phyloP scores from a whole-genome alignment of 2,329 filamentous ascomycete species.

The Diaporthe aspalathi region DNA sequence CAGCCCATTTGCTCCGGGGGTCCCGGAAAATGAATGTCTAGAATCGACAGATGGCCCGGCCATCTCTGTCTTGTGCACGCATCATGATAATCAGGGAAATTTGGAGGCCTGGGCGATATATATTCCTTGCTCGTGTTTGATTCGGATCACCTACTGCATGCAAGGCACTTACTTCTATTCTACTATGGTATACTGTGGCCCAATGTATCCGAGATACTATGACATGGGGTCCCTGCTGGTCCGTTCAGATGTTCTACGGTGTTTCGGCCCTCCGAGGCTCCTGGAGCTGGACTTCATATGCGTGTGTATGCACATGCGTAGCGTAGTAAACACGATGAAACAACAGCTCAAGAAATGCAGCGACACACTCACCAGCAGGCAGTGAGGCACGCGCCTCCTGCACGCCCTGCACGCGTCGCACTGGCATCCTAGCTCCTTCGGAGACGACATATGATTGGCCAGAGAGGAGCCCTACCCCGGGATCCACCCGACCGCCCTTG shows the following conservation, averaged over 20 bases:
- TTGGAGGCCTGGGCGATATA: background rate
- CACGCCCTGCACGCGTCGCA: conserved; percentile 17
- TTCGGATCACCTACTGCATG: background rate
- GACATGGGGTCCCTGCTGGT: conserved; percentile 11
- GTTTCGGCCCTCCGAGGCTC: background rate
- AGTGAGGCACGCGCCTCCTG: background rate
- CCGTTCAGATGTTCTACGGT: background rate
- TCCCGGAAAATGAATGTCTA: background rate
- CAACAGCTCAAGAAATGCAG: background rate
- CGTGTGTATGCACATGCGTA: no score
- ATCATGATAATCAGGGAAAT: background rate
- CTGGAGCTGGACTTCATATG: background rate
- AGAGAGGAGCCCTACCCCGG: conserved; percentile 5
- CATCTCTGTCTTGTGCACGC: conserved; percentile 9
- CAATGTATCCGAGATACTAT: background rate
- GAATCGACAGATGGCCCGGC: conserved; percentile 4
- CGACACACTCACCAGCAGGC: conserved; percentile 13
- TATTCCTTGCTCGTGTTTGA: conserved; percentile 5
- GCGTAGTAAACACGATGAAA: conserved; percentile 26
- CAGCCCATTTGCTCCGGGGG: background rate
- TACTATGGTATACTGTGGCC: no score
- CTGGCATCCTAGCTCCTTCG: conserved; percentile 16
- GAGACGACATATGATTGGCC: background rate
- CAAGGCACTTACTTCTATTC: no score
- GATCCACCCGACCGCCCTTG: conserved; percentile 6